Evolutionary conservation across 192 early-diverging fungal species (phyloP).

Genomic region (Entophlyctis luteolus): DNA sequence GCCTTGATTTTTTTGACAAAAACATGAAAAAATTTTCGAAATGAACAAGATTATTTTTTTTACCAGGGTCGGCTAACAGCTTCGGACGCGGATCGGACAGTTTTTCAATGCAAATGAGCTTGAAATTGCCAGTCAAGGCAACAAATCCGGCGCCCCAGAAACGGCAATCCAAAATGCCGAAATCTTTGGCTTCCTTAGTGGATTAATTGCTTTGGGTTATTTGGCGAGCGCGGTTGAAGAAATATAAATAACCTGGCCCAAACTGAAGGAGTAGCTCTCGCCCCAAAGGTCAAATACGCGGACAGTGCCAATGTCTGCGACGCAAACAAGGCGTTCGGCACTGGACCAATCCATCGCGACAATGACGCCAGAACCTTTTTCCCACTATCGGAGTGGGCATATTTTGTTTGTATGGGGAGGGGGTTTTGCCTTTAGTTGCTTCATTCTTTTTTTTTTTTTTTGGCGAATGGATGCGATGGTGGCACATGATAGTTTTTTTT

Average conservation of each 20-base stretch:
- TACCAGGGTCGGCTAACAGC: conserved; percentile 67
- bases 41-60: conserved; percentile 7
- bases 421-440: neutral
- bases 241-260: conserved; percentile 61
- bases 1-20: conserved; percentile 21
- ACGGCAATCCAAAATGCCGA: conserved; percentile 74
- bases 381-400: conserved; percentile 57
- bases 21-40: neutral
- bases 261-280: conserved; percentile 69
- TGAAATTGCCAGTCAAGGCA: conserved; percentile 77
- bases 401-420: neutral
- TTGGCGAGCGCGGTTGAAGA: neutral
- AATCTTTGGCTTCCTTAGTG: conserved; percentile 73
- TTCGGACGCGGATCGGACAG: conserved; percentile 81
- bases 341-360: conserved; percentile 92
- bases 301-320: conserved; percentile 80
- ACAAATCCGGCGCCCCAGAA: conserved; percentile 93
- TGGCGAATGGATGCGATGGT: neutral
- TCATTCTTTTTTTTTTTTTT: no score
- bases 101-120: conserved; percentile 78
- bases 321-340: conserved; percentile 80
- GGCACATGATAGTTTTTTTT: neutral
- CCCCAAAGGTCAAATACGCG: conserved; percentile 80
- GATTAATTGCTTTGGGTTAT: neutral
- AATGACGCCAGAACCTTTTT: conserved; percentile 71